phyloP scores from a whole-genome alignment of 2,329 filamentous ascomycete species.

The Ramularia collo-cygni region DNA sequence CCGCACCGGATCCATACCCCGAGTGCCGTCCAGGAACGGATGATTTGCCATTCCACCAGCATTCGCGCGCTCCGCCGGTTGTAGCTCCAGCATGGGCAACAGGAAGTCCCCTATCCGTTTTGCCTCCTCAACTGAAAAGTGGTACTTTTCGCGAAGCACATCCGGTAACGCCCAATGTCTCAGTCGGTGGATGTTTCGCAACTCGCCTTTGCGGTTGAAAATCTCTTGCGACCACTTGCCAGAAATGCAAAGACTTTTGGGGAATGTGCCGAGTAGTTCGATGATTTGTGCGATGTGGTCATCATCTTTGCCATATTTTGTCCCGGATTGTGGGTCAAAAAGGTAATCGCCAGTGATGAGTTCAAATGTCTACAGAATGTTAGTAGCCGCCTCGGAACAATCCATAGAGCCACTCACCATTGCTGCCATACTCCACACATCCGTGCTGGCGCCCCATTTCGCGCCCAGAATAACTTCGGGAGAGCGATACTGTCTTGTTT shows the following conservation, averaged over 20 bases:
- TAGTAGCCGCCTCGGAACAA: slow-evolving; percentile 4
- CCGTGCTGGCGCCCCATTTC: slow-evolving; percentile 98
- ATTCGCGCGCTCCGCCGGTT: slow-evolving; percentile 84
- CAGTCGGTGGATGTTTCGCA: slow-evolving; percentile 93
- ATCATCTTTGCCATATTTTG: slow-evolving; percentile 98
- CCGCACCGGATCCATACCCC: slow-evolving; percentile 76
- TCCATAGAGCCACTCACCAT: slow-evolving; percentile 63
- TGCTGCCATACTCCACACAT: slow-evolving; percentile 98
- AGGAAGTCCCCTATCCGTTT: slow-evolving; percentile 76
- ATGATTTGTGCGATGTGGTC: slow-evolving; percentile 99
- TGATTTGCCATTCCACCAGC: slow-evolving; percentile 92
- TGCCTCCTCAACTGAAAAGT: slow-evolving; percentile 78
- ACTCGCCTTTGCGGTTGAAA: slow-evolving; percentile 94
- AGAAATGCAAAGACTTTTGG: slow-evolving; percentile 81
- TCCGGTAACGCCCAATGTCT: slow-evolving; percentile 94
- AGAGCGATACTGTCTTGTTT: slow-evolving; percentile 93
- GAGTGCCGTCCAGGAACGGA: slow-evolving; percentile 72
- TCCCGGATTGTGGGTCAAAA: slow-evolving; percentile 96
- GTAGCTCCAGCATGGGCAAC: slow-evolving; percentile 80
- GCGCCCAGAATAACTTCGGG: slow-evolving; percentile 94
- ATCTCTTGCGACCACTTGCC: slow-evolving; percentile 99
- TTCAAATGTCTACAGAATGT: slow-evolving; percentile 69
- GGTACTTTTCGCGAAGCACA: slow-evolving; percentile 92
- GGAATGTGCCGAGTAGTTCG: slow-evolving; percentile 87
- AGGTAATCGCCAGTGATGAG: slow-evolving; percentile 97